These are phyloP conservation scores for Ocimum tenuiflorum DNA, from an alignment of 257 asterid species.

Conservation along the genomic window DNA sequence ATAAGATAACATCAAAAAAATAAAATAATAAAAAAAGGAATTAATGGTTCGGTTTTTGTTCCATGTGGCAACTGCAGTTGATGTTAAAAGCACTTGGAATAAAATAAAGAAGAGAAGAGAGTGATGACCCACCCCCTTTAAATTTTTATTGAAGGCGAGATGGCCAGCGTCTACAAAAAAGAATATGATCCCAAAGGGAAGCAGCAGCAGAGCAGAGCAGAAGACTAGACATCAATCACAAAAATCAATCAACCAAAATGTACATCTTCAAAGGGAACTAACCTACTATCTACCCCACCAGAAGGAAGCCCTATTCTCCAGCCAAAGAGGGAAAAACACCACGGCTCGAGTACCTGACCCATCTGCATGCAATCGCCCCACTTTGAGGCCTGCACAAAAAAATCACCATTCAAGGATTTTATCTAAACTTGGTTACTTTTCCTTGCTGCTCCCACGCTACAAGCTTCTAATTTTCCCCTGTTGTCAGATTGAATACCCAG, in stretches of 20 bases:
- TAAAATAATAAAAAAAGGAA: too few relatives aligned
- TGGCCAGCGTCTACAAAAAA: conserved; percentile 41
- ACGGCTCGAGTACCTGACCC: conserved; percentile 49
- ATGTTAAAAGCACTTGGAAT: too few relatives aligned
- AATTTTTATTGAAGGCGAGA: conserved; percentile 38
- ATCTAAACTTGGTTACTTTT: conserved; percentile 46
- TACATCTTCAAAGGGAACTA: conserved; percentile 35
- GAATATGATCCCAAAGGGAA: not conserved
- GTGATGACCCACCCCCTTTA: too few relatives aligned
- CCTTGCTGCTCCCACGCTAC: conserved; percentile 38
- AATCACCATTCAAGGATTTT: conserved; percentile 35
- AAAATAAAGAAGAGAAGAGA: too few relatives aligned
- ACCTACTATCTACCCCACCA: conserved; percentile 30
- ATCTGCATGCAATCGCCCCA: conserved; percentile 33
- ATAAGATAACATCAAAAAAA: too few relatives aligned
- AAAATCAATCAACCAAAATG: conserved; percentile 40
- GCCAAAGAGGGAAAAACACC: conserved; percentile 52
- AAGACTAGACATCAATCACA: conserved; percentile 32
- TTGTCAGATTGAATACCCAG: conserved; percentile 46
- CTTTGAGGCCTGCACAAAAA: conserved; percentile 72
- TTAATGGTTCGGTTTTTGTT: too few relatives aligned
- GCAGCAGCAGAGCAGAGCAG: conserved; percentile 49
- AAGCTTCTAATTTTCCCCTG: conserved; percentile 36
- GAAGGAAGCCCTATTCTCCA: conserved; percentile 47
- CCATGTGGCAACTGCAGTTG: too few relatives aligned